Evolutionary conservation across 202 grass and related monocot species (phyloP), one percentile per base, ranked within the genome.

Genomic region (Zizania palustris): DNA sequence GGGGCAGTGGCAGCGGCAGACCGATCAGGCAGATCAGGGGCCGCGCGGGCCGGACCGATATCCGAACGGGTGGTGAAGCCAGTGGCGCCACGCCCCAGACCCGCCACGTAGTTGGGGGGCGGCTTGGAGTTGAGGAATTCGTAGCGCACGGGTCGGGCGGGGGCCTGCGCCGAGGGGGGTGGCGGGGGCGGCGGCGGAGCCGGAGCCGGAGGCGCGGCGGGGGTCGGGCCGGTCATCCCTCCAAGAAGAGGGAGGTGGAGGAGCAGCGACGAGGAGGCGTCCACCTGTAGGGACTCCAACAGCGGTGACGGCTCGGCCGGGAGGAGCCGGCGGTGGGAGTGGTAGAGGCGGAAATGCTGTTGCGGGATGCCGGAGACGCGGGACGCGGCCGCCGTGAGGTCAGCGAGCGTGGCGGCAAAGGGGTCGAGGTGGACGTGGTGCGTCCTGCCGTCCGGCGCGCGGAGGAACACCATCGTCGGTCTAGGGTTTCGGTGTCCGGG

Each of bases 31-130:
- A 97, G 90, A 79, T 93, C 93, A 0, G 91, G 93, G 1, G 94
- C 94, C 0, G 94, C 94, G 57, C 94, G 94, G 64, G 94, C 94
- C 2, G 91, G 94, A 13, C 94, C 94, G 55, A 97, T 97, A 74
- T 97, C 93, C 3, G 93, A 97, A 44, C 93, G 84, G 9, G 91
- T 97, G 46, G 93, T 97, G 86, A 93, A 97, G 4, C 93, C 93
- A 16, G 91, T 97, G 60, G 93, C 93, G 59, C 93, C 93, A 84
- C 91, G 93, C 71, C 93, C 93, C 22, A 97, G 91, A 12, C 93
- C 93, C 2, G 90, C 90, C 45, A 97, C 93, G 16, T 97, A 97
- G 78, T 93, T 93, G 5, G 93, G 50, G 40, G 93, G 93, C 38
- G 90, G 93, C 64, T 92, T 97, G 11, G 94, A 93, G 85, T 91